These are phyloP conservation scores for Penicillium sp. DNA, from an alignment of 2,329 filamentous ascomycete genomes.

Conservation along the genomic window DNA sequence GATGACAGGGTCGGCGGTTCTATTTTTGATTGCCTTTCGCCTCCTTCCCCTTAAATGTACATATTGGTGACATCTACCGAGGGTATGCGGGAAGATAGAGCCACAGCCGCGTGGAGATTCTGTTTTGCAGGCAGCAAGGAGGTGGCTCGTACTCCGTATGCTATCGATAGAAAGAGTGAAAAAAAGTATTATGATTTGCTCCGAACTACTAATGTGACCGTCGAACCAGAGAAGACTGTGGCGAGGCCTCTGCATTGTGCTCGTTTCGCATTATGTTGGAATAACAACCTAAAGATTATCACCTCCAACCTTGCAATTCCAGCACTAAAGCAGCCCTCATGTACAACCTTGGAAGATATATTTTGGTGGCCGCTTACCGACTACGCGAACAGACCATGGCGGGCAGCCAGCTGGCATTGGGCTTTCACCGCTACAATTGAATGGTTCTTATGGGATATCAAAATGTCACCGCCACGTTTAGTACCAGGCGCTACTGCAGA, in stretches of 20 bases:
- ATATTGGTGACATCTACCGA: neutral
- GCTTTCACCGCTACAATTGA: slow-evolving; percentile 26
- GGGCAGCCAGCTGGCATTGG: slow-evolving; percentile 9
- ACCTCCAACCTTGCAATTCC: neutral
- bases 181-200: neutral
- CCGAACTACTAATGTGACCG: slow-evolving; percentile 5
- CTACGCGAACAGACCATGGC: neutral
- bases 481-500: slow-evolving; percentile 24
- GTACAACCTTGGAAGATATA: neutral
- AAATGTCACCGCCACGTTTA: slow-evolving; percentile 28
- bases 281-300: neutral
- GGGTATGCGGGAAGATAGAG: neutral
- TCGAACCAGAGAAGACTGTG: slow-evolving; percentile 6
- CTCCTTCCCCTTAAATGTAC: neutral
- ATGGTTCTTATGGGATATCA: slow-evolving; percentile 9
- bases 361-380: neutral
- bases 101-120: slow-evolving; percentile 9
- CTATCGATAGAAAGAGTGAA: neutral
- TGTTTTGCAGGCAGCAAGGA: slow-evolving; percentile 13
- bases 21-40: neutral
- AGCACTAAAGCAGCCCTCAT: neutral
- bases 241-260: neutral
- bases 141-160: slow-evolving; percentile 1
- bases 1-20: neutral
- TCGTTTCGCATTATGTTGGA: slow-evolving; percentile 1